phyloP scores from a whole-genome alignment of 768 basidiomycete species.

The Agaricus subrufescens region DNA sequence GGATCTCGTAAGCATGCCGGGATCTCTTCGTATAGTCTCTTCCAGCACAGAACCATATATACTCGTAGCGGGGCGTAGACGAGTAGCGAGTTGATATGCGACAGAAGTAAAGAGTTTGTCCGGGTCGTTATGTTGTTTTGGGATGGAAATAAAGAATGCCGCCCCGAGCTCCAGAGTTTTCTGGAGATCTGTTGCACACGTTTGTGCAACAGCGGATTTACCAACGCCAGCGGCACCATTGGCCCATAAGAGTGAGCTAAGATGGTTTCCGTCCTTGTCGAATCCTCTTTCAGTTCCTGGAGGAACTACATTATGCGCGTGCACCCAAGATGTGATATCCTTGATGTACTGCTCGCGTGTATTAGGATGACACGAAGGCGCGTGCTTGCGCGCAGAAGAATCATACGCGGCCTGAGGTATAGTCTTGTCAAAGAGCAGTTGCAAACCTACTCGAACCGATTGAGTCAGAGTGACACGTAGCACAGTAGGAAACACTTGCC shows the following conservation, averaged over 20 bases:
- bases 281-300: background rate
- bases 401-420: background rate
- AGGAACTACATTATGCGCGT: background rate
- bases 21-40: constrained; percentile 12
- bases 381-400: background rate
- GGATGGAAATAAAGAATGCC: constrained; percentile 31
- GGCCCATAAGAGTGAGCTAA: constrained; percentile 14
- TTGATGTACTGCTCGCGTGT: constrained; percentile 5
- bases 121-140: constrained; percentile 18
- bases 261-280: background rate
- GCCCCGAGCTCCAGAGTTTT: constrained; percentile 19
- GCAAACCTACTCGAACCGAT: background rate
- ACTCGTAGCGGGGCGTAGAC: background rate
- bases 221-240: constrained; percentile 22
- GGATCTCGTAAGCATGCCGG: constrained; percentile 13
- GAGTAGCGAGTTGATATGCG: constrained; percentile 21
- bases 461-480: background rate
- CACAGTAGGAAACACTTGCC: background rate
- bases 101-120: constrained; percentile 25
- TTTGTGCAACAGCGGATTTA: constrained; percentile 22
- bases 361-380: background rate
- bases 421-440: background rate
- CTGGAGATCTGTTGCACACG: constrained; percentile 17
- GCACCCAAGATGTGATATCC: background rate
- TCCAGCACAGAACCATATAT: constrained; percentile 4